Conservation (phyloP, 1,139 yeast genomes). For the Kodamaea suecica region DNA sequence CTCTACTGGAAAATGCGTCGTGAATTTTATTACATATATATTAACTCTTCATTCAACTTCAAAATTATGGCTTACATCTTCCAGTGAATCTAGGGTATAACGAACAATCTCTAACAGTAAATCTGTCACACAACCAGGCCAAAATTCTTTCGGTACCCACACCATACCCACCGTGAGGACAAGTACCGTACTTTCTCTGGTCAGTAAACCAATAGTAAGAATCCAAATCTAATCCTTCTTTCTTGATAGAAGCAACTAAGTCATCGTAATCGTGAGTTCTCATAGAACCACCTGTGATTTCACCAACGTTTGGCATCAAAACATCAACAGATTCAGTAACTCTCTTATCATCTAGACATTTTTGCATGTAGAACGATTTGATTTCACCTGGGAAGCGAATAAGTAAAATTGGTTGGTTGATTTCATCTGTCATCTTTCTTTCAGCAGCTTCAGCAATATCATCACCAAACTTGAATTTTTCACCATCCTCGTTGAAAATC, state of each 20-base stretch:
- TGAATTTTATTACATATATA: not conserved
- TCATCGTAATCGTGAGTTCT: slow-evolving; percentile 84
- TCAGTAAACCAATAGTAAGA: slow-evolving; percentile 95
- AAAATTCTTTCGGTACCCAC: slow-evolving; percentile 95
- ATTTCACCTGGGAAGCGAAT: slow-evolving; percentile 95
- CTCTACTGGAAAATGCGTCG: not conserved
- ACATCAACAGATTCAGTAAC: slow-evolving; percentile 98
- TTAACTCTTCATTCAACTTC: not conserved
- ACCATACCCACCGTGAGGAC: slow-evolving; percentile 99
- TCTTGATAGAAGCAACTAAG: slow-evolving; percentile 82
- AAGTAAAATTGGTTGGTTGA: slow-evolving; percentile 87
- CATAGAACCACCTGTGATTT: slow-evolving; percentile 98
- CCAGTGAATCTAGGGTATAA: slow-evolving; percentile 97
- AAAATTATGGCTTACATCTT: slow-evolving; percentile 80
- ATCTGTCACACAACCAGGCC: slow-evolving; percentile 97
- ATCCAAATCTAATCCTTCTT: slow-evolving; percentile 79
- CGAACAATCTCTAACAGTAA: slow-evolving; percentile 96
- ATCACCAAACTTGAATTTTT: slow-evolving; percentile 91
- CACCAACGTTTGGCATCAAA: slow-evolving; percentile 98
- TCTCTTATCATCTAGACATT: slow-evolving; percentile 83
- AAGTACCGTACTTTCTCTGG: slow-evolving; percentile 94
- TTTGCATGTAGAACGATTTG: slow-evolving; percentile 97
- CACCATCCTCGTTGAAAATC: slow-evolving; percentile 90
- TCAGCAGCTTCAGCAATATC: slow-evolving; percentile 99
- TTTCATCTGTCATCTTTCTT: slow-evolving; percentile 95